These are phyloP conservation scores for Glycine tomentella DNA, from an alignment of 306 rosid genomes.

Conservation along the genomic window DNA sequence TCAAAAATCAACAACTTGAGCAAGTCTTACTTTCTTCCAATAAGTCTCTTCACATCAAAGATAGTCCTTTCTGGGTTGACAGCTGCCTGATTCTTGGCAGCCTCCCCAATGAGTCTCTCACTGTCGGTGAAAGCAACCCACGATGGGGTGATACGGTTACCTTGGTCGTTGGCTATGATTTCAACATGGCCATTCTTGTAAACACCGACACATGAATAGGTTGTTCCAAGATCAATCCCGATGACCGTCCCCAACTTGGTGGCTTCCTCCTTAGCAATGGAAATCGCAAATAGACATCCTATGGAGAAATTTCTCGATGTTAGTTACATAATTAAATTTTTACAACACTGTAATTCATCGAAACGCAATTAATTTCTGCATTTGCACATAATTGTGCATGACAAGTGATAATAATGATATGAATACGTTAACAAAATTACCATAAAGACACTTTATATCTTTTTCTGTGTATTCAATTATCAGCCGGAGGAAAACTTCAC, in stretches of 20 bases:
- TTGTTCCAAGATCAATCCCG: conserved; percentile 94
- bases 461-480: background rate
- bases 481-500: background rate
- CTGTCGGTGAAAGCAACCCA: conserved; percentile 92
- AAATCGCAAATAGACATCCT: conserved; percentile 85
- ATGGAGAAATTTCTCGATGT: conserved; percentile 27
- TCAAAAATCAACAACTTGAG: background rate
- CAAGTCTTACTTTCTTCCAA: conserved; percentile 84
- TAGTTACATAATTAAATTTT: conserved; percentile 26
- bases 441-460: background rate
- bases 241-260: conserved; percentile 92
- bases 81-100: conserved; percentile 99
- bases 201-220: conserved; percentile 98
- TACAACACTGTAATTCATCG: background rate
- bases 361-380: background rate
- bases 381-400: background rate
- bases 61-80: conserved; percentile 94
- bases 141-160: conserved; percentile 98
- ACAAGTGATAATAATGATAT: background rate
- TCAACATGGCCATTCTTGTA: conserved; percentile 97
- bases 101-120: conserved; percentile 98
- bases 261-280: conserved; percentile 91
- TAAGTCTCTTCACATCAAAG: conserved; percentile 97
- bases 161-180: conserved; percentile 98
- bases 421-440: background rate